Percentiles rank a stretch among this genome's conserved stretches.
Evolutionary conservation across 495 filamentous ascomycete species (phyloP).

Genomic region (Aspergillus wentii): DNA sequence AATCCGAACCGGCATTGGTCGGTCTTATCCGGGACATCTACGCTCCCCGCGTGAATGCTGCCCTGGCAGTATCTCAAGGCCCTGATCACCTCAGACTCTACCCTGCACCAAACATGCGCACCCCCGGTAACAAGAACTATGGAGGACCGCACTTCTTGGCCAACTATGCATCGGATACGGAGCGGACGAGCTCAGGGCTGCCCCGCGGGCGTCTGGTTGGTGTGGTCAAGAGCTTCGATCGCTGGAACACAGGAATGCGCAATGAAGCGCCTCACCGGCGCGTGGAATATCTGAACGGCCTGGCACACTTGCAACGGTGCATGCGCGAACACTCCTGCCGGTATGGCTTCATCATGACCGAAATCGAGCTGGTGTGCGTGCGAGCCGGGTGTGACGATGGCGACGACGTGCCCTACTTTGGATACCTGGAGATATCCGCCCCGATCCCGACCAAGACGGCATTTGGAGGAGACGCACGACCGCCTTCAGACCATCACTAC

Average conservation of each 20-base stretch:
- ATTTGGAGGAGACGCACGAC: neutral
- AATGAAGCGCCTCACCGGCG: constrained; percentile 72
- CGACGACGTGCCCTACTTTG: constrained; percentile 73
- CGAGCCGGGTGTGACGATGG: constrained; percentile 66
- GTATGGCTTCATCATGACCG: constrained; percentile 92
- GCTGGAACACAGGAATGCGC: constrained; percentile 93
- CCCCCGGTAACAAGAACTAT: constrained; percentile 44
- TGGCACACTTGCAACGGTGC: constrained; percentile 76
- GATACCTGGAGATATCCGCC: constrained; percentile 70
- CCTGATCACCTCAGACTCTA: constrained; percentile 55
- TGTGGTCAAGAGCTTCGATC: constrained; percentile 81
- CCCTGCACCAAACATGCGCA: constrained; percentile 48
- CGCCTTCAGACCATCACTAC: constrained; percentile 1
- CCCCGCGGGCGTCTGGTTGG: constrained; percentile 78
- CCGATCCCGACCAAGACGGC: constrained; percentile 49
- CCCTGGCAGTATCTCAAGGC: constrained; percentile 64
- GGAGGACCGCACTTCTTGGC: constrained; percentile 59
- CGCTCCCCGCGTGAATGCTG: constrained; percentile 73
- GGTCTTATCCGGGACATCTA: constrained; percentile 65
- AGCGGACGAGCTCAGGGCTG: constrained; percentile 65
- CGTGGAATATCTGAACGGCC: constrained; percentile 78
- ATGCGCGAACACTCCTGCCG: constrained; percentile 92
- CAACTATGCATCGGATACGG: constrained; percentile 67
- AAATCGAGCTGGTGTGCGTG: constrained; percentile 89
- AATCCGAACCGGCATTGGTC: constrained; percentile 68